Percentiles rank a stretch among this genome's conserved stretches.
phyloP scores from a whole-genome alignment of 306 rosid genomes.

The Urtica urens region DNA sequence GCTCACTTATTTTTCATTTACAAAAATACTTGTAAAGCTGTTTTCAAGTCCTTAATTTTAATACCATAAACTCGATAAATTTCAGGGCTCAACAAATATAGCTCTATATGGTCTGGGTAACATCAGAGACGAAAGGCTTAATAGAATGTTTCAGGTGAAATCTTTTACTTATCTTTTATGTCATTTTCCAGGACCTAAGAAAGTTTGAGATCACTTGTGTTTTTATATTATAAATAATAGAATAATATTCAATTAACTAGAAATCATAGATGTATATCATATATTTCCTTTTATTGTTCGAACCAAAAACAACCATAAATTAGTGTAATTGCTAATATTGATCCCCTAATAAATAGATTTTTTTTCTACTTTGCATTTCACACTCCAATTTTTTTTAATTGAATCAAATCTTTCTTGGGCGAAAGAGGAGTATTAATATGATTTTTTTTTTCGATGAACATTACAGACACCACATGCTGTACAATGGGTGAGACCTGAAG shows the following conservation, averaged over 20 bases:
- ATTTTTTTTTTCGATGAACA: conserved; percentile 16
- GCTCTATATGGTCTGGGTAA: conserved; percentile 96
- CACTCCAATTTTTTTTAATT: not conserved
- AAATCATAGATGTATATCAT: too few species aligned
- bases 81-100: conserved; percentile 86
- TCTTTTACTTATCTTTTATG: too few species aligned
- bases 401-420: not conserved
- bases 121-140: conserved; percentile 94
- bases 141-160: conserved; percentile 99
- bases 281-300: too few species aligned
- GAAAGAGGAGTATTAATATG: too few species aligned
- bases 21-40: conserved; percentile 1
- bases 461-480: conserved; percentile 97
- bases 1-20: conserved; percentile 6
- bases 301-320: too few species aligned
- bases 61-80: conserved; percentile 13
- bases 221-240: too few species aligned
- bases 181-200: too few species aligned
- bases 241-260: too few species aligned
- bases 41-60: conserved; percentile 8
- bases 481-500: conserved; percentile 96
- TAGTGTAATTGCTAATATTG: too few species aligned
- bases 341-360: too few species aligned
- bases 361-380: too few species aligned
- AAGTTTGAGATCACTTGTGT: too few species aligned